Base-by-base conservation (phyloP, 2,329 filamentous ascomycete genomes). In the Cordyceps tenuipes region DNA sequence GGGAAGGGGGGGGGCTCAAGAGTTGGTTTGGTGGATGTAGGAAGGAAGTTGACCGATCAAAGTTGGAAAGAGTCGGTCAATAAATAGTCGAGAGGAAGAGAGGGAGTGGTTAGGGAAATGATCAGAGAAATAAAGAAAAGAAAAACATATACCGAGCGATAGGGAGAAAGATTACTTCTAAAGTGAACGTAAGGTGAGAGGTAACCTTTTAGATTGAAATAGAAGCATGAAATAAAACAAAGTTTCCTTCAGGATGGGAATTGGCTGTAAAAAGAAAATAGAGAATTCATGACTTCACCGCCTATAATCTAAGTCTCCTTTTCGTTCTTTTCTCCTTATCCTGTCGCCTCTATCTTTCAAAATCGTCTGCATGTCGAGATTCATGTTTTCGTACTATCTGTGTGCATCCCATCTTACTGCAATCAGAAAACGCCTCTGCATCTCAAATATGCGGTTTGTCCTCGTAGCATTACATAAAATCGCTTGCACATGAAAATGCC, bases 401-500 rank as follows among this genome's bases (percentile, higher is more conserved):
- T 43, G 39, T 43, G 8, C 17, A 43, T 12, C 34, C 15, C 39
- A 41, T 5, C 39, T 41, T 13, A 2, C 36, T 12, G 36, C 15
- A 17, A 17, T 5, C 12, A 17, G 12, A 41, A 41, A 41, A 17
- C 36, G 12, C 36, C 36, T 41, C 36, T 12, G 36, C 39, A 17
- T 43, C 39, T 7, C 13, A 17, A 15, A n/a, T 43, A n/a, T 15
- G n/a, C 5, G 39, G 1, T 10, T 13, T 36, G 31, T 15, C 17
- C 43, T 9, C 10, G n/a, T n/a, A 9, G 17, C 44, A n/a, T 44
- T 57, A 48, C 46, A 41, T 41, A 41, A 41, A 57, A 49, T 29
- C 56, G 56, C 56, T 58, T 39, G 23, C 47, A 51, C 56, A 58
- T 52, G 46, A 58, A 50, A 50, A 43, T 44, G 48, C 47, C 56